These are phyloP conservation scores for Vitis rotundifolia DNA, from an alignment of 164 flowering plant species.

Conservation along the genomic window DNA sequence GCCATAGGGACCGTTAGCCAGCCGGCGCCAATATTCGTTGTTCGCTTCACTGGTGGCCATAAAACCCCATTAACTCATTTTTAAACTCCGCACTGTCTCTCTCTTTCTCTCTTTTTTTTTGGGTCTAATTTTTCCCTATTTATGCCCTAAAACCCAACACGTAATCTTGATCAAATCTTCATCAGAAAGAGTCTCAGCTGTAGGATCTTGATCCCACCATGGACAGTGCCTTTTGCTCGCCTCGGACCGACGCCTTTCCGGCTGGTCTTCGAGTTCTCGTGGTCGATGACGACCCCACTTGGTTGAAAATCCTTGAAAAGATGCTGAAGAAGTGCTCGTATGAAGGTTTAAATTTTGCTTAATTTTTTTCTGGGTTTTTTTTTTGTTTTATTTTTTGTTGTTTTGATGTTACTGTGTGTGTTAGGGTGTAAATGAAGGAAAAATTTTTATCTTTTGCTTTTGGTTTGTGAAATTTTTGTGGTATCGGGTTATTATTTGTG, in stretches of 20 bases:
- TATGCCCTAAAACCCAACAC: constrained; percentile 1
- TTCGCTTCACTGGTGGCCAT: neutral
- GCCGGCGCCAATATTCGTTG: constrained; percentile 44
- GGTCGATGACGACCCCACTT: constrained; percentile 93
- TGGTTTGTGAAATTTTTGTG: too few relatives aligned
- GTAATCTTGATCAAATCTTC: too few relatives aligned
- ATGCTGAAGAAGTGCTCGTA: constrained; percentile 93
- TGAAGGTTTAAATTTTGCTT: constrained; percentile 45
- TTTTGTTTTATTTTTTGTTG: neutral
- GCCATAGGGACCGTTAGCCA: constrained; percentile 35
- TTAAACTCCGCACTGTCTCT: neutral
- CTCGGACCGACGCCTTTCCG: constrained; percentile 61
- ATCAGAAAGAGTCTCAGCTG: too few relatives aligned
- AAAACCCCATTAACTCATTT: too few relatives aligned
- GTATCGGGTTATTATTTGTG: too few relatives aligned
- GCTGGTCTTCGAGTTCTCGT: constrained; percentile 91
- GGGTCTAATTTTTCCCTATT: too few relatives aligned
- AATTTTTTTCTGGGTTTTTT: neutral
- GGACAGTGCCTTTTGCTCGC: constrained; percentile 52
- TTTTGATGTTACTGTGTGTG: neutral
- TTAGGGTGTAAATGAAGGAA: neutral
- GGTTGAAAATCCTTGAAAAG: constrained; percentile 89
- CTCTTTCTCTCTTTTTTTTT: constrained; percentile 3
- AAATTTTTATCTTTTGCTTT: too few relatives aligned
- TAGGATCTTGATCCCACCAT: constrained; percentile 11